Percentiles rank a stretch among this genome's conserved stretches.
Conservation (phyloP, 768 basidiomycete species). For the Sistotremastrum suecicum region DNA sequence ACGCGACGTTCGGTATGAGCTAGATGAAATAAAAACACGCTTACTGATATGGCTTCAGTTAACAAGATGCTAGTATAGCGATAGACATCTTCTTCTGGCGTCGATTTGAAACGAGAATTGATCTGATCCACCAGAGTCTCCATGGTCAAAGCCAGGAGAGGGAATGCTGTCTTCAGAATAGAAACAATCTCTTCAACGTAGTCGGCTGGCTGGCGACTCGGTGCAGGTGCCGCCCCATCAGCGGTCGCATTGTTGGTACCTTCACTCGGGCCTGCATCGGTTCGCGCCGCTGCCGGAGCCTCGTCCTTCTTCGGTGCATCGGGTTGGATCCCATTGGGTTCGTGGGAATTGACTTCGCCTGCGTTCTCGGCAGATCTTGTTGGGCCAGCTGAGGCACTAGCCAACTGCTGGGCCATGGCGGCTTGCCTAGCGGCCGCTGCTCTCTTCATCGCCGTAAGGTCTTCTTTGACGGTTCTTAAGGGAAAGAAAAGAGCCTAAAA, state of each 20-base stretch:
- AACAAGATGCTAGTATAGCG: slow-evolving; percentile 78
- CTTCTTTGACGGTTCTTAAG: slow-evolving; percentile 71
- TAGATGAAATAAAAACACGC: slow-evolving; percentile 5
- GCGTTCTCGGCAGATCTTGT: slow-evolving; percentile 10
- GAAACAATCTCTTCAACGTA: slow-evolving; percentile 88
- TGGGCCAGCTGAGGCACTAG: slow-evolving; percentile 3
- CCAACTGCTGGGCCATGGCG: slow-evolving; percentile 1
- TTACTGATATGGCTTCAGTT: slow-evolving; percentile 74
- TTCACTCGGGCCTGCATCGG: slow-evolving; percentile 12
- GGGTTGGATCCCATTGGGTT: slow-evolving; percentile 14
- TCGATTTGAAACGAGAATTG: slow-evolving; percentile 73
- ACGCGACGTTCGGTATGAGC: background rate
- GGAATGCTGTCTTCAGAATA: slow-evolving; percentile 90
- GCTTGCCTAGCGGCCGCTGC: slow-evolving; percentile 23
- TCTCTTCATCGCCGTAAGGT: slow-evolving; percentile 36
- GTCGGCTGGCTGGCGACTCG: slow-evolving; percentile 59
- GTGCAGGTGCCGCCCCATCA: slow-evolving; percentile 5
- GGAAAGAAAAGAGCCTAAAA: slow-evolving; percentile 87
- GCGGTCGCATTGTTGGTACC: slow-evolving; percentile 1
- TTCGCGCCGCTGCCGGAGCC: slow-evolving; percentile 19
- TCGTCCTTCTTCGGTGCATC: background rate
- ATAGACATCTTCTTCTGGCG: slow-evolving; percentile 88
- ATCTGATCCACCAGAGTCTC: slow-evolving; percentile 98
- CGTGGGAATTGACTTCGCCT: slow-evolving; percentile 10
- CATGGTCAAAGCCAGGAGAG: slow-evolving; percentile 84